A percentile compares a stretch with the other conserved stretches of the same genome.
phyloP scores from a whole-genome alignment of 768 basidiomycete species.

The Pleurotus eryngii region DNA sequence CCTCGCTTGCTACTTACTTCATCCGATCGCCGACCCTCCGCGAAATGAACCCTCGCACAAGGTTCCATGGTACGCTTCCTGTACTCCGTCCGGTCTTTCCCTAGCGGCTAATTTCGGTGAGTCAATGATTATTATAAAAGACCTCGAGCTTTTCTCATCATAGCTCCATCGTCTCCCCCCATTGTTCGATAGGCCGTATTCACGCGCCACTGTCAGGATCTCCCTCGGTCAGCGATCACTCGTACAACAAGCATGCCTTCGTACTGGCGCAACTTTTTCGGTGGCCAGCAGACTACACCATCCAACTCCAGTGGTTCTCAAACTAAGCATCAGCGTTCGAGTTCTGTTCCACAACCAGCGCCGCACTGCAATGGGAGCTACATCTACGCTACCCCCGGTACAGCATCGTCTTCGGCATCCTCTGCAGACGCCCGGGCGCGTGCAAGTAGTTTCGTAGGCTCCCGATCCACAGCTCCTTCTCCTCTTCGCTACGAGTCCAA shows the following conservation, averaged over 20 bases:
- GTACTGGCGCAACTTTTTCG: conserved; percentile 38
- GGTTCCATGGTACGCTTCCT: conserved; percentile 6
- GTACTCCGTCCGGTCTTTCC: conserved; percentile 5
- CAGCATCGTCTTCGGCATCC: conserved; percentile 31
- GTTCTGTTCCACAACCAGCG: conserved; percentile 29
- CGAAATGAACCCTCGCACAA: not conserved
- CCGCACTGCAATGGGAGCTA: conserved; percentile 30
- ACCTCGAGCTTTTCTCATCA: not conserved
- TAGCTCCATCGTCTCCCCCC: conserved; percentile 2
- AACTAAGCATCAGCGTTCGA: conserved; percentile 42
- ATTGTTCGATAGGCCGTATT: not conserved
- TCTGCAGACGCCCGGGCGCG: conserved; percentile 33
- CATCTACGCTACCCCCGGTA: conserved; percentile 34
- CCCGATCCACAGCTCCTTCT: conserved; percentile 34
- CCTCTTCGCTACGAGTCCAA: conserved; percentile 36
- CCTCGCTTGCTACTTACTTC: not conserved
- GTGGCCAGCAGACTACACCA: conserved; percentile 15
- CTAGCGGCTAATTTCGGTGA: conserved; percentile 1
- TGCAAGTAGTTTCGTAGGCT: conserved; percentile 33
- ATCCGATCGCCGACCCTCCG: conserved; percentile 3
- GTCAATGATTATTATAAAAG: conserved; percentile 7
- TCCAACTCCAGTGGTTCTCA: conserved; percentile 19
- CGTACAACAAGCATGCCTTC: conserved; percentile 38
- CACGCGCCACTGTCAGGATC: not conserved
- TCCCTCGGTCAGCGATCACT: not conserved